Evolutionary conservation across 2,329 filamentous ascomycete species (phyloP).

Genomic region (Ceratocystis diversiconidia): DNA sequence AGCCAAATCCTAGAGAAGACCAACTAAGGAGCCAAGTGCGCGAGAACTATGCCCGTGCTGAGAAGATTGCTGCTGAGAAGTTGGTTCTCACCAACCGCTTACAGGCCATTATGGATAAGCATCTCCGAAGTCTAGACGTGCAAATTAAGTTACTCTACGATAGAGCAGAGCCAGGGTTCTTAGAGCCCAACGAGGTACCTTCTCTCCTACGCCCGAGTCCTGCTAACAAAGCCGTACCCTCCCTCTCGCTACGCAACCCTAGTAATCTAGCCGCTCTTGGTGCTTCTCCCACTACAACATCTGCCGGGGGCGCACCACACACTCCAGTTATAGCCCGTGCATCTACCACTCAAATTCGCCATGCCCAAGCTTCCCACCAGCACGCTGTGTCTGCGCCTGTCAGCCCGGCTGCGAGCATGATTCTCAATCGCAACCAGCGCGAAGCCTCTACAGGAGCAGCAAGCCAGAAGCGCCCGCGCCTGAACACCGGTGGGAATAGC

Average conservation of each 20-base stretch:
- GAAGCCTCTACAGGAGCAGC: constrained; percentile 40
- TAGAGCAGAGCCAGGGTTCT: constrained; percentile 46
- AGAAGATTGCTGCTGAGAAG: constrained; percentile 63
- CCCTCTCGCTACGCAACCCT: constrained; percentile 19
- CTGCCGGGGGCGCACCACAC: constrained; percentile 21
- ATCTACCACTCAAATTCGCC: constrained; percentile 35
- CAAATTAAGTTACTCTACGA: constrained; percentile 50
- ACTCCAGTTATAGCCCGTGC: constrained; percentile 27
- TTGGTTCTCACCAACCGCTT: constrained; percentile 53
- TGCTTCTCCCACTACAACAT: constrained; percentile 3
- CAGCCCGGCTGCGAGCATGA: constrained; percentile 46
- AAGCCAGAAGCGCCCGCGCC: constrained; percentile 31
- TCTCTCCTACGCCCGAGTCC: constrained; percentile 46
- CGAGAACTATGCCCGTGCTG: constrained; percentile 53
- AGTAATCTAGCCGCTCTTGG: constrained; percentile 3
- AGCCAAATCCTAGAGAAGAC: constrained; percentile 62
- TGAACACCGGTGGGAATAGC: constrained; percentile 37
- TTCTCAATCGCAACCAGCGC: constrained; percentile 41
- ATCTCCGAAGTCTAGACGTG: constrained; percentile 46
- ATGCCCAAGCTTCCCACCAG: constrained; percentile 34
- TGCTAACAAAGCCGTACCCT: constrained; percentile 32
- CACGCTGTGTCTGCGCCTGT: constrained; percentile 43
- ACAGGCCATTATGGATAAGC: constrained; percentile 45
- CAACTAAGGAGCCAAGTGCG: constrained; percentile 49
- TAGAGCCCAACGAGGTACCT: constrained; percentile 47